Evolutionary conservation across 179 eudicot genomes (phyloP).

Genomic region (Pouteria campechiana): DNA sequence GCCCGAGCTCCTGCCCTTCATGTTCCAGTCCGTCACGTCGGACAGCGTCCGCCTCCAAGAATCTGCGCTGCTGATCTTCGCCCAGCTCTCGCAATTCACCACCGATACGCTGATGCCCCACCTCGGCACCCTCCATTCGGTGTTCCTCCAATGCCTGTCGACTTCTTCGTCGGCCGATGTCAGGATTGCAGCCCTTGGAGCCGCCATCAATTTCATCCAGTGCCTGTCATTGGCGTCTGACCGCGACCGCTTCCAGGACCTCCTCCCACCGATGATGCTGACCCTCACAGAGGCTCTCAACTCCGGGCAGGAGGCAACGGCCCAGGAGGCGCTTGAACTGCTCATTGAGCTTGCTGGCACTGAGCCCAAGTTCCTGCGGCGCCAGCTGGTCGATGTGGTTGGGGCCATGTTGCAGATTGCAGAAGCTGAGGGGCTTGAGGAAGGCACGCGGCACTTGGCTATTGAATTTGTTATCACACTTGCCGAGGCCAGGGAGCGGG

Average conservation of each 20-base stretch:
- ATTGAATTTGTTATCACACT: conserved; percentile 82
- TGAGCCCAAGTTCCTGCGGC: conserved; percentile 78
- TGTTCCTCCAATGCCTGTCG: conserved; percentile 44
- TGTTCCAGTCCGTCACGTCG: conserved; percentile 79
- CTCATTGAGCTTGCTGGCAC: conserved; percentile 87
- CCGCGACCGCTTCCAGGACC: conserved; percentile 82
- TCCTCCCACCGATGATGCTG: conserved; percentile 81
- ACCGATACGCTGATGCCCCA: conserved; percentile 51
- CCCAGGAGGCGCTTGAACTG: conserved; percentile 87
- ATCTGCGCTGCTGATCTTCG: conserved; percentile 65
- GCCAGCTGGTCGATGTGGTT: conserved; percentile 83
- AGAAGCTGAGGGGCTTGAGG: conserved; percentile 74
- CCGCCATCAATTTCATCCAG: conserved; percentile 76
- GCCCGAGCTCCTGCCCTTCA: conserved; percentile 80
- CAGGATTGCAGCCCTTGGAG: conserved; percentile 67
- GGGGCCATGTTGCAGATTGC: conserved; percentile 92
- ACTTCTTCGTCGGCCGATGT: conserved; percentile 42
- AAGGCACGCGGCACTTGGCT: conserved; percentile 79
- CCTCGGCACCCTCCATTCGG: conserved; percentile 51
- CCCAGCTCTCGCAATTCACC: conserved; percentile 69
- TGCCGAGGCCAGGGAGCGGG: conserved; percentile 88
- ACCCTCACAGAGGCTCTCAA: conserved; percentile 84
- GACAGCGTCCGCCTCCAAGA: conserved; percentile 55
- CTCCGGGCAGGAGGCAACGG: conserved; percentile 71
- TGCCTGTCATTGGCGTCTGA: conserved; percentile 50